Evolutionary conservation across 192 early-diverging fungal species (phyloP).

Genomic region (Rhizophagus clarus): DNA sequence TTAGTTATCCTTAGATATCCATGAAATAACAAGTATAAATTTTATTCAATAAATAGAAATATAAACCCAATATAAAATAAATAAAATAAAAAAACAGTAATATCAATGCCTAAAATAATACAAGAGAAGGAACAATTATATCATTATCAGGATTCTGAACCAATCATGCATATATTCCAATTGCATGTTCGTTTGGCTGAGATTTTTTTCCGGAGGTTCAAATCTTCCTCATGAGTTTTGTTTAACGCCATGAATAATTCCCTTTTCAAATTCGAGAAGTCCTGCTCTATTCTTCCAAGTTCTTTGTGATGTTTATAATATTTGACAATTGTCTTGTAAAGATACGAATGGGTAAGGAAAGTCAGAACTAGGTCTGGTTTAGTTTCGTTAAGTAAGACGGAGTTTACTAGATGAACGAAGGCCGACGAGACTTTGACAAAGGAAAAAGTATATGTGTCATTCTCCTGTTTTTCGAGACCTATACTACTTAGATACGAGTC

Average conservation of each 20-base stretch:
- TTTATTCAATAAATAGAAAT: too few species aligned
- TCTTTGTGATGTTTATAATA: not conserved
- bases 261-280: conserved; percentile 15
- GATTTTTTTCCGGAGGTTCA: conserved; percentile 17
- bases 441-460: too few species aligned
- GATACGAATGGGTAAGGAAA: conserved; percentile 1
- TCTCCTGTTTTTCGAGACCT: not conserved
- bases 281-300: not conserved
- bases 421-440: not conserved
- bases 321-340: conserved; percentile 1
- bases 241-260: not conserved
- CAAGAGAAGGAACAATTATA: too few species aligned
- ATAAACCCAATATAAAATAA: too few species aligned
- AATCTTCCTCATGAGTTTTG: not conserved
- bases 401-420: not conserved
- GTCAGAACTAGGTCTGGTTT: conserved; percentile 14
- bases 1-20: too few species aligned
- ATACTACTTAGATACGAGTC: too few species aligned
- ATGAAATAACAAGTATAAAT: too few species aligned
- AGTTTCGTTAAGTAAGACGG: conserved; percentile 1
- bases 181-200: not conserved
- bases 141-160: not conserved
- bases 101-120: too few species aligned
- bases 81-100: too few species aligned
- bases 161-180: not conserved